These are phyloP conservation scores for Ceratocystis huliohia DNA, from an alignment of 2,329 filamentous ascomycete species.

Conservation along the genomic window DNA sequence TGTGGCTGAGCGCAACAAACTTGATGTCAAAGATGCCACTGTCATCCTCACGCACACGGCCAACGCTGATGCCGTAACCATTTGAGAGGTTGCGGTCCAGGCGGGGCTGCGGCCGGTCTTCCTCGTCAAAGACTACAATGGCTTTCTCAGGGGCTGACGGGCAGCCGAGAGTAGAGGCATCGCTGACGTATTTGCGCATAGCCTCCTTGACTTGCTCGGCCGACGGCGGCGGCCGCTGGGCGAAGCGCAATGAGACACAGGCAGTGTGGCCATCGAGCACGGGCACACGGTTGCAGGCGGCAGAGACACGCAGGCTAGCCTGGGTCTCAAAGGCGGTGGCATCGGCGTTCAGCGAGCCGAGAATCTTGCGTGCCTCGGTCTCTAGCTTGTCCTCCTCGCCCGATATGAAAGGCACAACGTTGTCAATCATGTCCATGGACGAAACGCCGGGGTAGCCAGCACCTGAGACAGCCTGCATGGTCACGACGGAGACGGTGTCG, in stretches of 20 bases:
- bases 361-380: slow-evolving; percentile 87
- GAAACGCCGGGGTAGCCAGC: slow-evolving; percentile 83
- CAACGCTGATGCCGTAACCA: slow-evolving; percentile 86
- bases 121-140: slow-evolving; percentile 81
- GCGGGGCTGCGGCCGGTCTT: slow-evolving; percentile 80
- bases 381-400: slow-evolving; percentile 96
- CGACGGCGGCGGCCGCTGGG: slow-evolving; percentile 57
- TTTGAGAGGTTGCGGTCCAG: slow-evolving; percentile 74
- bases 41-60: slow-evolving; percentile 72
- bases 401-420: slow-evolving; percentile 83
- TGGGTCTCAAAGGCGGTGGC: slow-evolving; percentile 68
- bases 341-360: slow-evolving; percentile 60
- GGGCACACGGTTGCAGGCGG: slow-evolving; percentile 85
- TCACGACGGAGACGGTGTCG: slow-evolving; percentile 64
- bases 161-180: slow-evolving; percentile 72
- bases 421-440: slow-evolving; percentile 92
- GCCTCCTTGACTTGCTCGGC: slow-evolving; percentile 67
- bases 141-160: slow-evolving; percentile 70
- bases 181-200: slow-evolving; percentile 66
- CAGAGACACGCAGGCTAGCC: slow-evolving; percentile 59
- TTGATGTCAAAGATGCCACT: slow-evolving; percentile 87
- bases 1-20: slow-evolving; percentile 84
- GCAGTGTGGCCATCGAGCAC: slow-evolving; percentile 91
- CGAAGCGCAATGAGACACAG: slow-evolving; percentile 81
- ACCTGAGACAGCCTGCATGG: slow-evolving; percentile 87